Conservation (phyloP, 495 filamentous ascomycete genomes). For the Parachaetomium inaequale region DNA sequence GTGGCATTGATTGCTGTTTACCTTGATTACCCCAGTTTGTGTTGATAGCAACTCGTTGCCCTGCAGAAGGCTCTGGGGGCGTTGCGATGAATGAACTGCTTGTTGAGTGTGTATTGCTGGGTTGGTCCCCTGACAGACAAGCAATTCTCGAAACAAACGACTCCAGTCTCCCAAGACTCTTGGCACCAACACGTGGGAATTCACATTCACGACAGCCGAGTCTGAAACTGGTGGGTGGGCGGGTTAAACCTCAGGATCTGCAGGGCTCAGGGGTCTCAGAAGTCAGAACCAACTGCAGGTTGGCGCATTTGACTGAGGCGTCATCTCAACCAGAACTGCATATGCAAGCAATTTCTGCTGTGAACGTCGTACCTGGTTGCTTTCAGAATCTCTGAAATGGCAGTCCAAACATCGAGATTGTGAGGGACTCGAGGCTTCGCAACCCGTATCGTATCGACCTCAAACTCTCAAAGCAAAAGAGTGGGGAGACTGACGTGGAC, state of each 20-base stretch:
- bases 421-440: too few relatives aligned
- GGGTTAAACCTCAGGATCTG: constrained; percentile 12
- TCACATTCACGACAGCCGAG: neutral
- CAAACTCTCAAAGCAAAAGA: neutral
- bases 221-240: neutral
- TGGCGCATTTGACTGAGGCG: neutral
- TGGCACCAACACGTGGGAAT: neutral
- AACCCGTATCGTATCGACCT: too few relatives aligned
- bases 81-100: neutral
- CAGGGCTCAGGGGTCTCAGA: constrained; percentile 7
- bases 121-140: too few relatives aligned
- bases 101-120: neutral
- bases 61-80: neutral
- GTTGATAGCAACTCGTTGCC: neutral
- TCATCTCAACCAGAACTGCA: neutral
- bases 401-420: too few relatives aligned
- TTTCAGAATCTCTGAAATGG: too few relatives aligned
- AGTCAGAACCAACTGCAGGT: neutral
- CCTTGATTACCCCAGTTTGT: neutral
- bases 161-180: neutral
- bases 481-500: constrained; percentile 6
- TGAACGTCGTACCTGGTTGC: too few relatives aligned
- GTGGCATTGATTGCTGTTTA: neutral
- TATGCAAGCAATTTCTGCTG: neutral
- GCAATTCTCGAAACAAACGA: too few relatives aligned